Evolutionary conservation across 106 monocot genomes (phyloP), one percentile per base, ranked within the genome.

Genomic region (Dendrobium nobile): DNA sequence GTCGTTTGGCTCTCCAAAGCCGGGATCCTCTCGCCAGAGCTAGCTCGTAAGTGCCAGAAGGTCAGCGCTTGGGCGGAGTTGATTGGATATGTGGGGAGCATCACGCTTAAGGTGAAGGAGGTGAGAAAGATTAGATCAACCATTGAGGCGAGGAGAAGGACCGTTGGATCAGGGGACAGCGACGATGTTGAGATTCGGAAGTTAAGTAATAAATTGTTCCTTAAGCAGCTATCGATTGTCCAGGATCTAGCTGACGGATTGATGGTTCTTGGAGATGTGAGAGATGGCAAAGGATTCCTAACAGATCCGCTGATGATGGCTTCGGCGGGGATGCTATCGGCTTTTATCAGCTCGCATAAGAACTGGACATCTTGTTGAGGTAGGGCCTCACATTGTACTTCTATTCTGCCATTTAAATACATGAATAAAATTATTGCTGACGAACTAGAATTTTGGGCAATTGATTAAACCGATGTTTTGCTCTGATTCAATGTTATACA

Each of bases 291-390:
- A 70, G 94, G 91, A 31, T 16, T 77, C 2, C 31, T 91, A 2
- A 86, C 92, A 24, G 80, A 81, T 42, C 88, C 98, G 0, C 26
- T 88, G 82, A 67, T 98, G 77, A 75, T 91, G 90, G 95, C 98
- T 18, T 88, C 92, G 0, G 98, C 98, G 1, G 98, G 98, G 11
- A 79, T 98, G 75, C 68, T 95, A 0, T 98, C 98, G 0, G 98
- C 91, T 16, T 78, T 98, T 41, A 95, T 98, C 80, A 98, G 98
- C 78, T 84, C 91, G 7, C 95, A 95, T 54, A 98, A 95, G 84
- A 98, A 98, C 42, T 98, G 98, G 98, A 72, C n/a, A 22, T 89
- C 98, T 56, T 95, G 98, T 67, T 98, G 43, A 84, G 67, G 84
- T 82, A 54, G 74, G 64, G 20, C 22, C 5, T 10, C 19, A 0